Evolutionary conservation across 805 yeast genomes (phyloP), one percentile per base, ranked within the genome.

Genomic region (Candida corydali): DNA sequence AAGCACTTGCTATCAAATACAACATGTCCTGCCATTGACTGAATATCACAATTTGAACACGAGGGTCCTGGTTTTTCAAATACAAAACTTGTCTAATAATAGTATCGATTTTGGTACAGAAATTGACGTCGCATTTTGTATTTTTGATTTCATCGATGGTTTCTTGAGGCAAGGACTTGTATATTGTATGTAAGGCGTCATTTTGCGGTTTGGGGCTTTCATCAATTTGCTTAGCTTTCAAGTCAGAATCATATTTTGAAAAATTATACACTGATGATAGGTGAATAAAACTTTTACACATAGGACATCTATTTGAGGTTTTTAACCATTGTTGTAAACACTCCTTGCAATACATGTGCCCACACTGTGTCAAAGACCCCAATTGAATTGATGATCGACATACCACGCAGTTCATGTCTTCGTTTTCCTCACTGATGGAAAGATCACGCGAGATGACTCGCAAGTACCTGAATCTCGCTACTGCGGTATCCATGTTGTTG

Each of bases 11-110:
- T 19, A 93, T 55, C 15, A 86, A 69, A 26, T 69, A 70, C 27
- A 93, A 59, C 57, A 89, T 75, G 24, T 78, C 86, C 17, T 78
- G 70, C 89, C 95, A 91, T 55, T 89, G 98, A 14, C 97, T 87
- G 53, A 86, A 93, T 0, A 93, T 61, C 9, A 93, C 81, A 29
- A 91, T 81, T 57, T 93, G 97, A 4, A 82, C 86, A 0, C 65
- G 59, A 0, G 76, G 73, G 24, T 83, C 82, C 17, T 68, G 59
- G 3, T 66, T 52, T 35, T 77, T 75, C 35, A 91, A 60, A 65
- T 80, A 83, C 9, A 79, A 55, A 4, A 84, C 73, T 41, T 86
- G 87, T 47, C 80, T 76, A 8, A 88, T 72, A 27, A 91, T 82
- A 67, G 79, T 75, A 59, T 93, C 95, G 24, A 91, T 77, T 52